These are phyloP conservation scores for Zychaea mexicana DNA, from an alignment of 371 early-diverging fungal genomes.

Conservation along the genomic window DNA sequence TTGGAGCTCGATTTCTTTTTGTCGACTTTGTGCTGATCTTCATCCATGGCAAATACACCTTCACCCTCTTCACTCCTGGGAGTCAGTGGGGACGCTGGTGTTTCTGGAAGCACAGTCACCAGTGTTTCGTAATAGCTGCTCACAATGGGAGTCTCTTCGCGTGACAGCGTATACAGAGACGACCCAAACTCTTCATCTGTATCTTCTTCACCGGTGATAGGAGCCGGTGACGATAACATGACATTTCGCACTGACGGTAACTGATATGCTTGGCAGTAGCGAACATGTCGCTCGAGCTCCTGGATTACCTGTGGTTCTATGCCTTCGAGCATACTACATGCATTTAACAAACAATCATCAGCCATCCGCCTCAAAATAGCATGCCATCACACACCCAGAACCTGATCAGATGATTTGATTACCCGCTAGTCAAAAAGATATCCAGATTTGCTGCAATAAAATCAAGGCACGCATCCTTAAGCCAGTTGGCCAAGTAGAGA, in stretches of 20 bases:
- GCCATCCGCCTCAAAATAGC: not conserved
- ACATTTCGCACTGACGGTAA: constrained; percentile 15
- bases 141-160: constrained; percentile 20
- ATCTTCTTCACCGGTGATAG: constrained; percentile 4
- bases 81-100: constrained; percentile 1
- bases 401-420: constrained; percentile 9
- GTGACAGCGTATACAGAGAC: constrained; percentile 30
- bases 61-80: constrained; percentile 8
- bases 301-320: constrained; percentile 19
- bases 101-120: constrained; percentile 25
- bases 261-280: constrained; percentile 15
- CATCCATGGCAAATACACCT: constrained; percentile 13
- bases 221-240: not conserved
- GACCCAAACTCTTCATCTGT: constrained; percentile 35
- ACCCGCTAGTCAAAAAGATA: constrained; percentile 54
- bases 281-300: constrained; percentile 30
- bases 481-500: constrained; percentile 45
- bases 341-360: not conserved
- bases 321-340: constrained; percentile 25
- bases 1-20: constrained; percentile 3
- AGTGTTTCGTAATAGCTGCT: constrained; percentile 23
- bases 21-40: constrained; percentile 1
- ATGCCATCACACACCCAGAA: not conserved
- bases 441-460: constrained; percentile 68
- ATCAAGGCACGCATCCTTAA: constrained; percentile 59